These are phyloP conservation scores for Aspergillus sojae DNA, from an alignment of 2,329 filamentous ascomycete species.

Conservation along the genomic window DNA sequence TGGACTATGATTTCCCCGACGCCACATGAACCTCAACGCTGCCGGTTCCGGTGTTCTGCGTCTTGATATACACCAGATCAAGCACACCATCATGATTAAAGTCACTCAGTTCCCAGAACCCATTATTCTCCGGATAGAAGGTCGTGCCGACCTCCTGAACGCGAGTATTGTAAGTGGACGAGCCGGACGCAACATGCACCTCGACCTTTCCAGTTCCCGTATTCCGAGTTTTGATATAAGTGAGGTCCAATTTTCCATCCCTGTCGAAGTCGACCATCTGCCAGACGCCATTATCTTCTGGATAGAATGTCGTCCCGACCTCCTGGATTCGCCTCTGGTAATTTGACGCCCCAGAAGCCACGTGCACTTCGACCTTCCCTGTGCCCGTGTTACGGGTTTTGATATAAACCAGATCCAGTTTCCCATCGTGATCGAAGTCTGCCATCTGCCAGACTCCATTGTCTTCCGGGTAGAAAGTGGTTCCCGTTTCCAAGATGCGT, in stretches of 20 bases:
- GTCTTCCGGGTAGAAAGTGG: conserved; percentile 51
- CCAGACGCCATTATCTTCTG: conserved; percentile 18
- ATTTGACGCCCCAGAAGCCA: conserved; percentile 16
- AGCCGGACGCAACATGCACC: conserved; percentile 18
- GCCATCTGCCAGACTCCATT: conserved; percentile 16
- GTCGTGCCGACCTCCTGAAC: conserved; percentile 50
- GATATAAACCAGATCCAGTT: conserved; percentile 19
- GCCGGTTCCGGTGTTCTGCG: conserved; percentile 13
- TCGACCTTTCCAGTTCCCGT: conserved; percentile 18
- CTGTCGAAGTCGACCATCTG: conserved; percentile 17
- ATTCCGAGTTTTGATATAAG: conserved; percentile 19
- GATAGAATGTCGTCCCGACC: conserved; percentile 61
- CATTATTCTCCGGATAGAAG: conserved; percentile 30
- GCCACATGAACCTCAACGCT: conserved; percentile 17
- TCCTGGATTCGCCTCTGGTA: conserved; percentile 61
- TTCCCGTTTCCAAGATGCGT: conserved; percentile 67
- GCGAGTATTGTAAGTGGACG: conserved; percentile 17
- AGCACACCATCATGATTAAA: conserved; percentile 15
- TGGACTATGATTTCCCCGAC: conserved; percentile 8
- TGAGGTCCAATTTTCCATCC: conserved; percentile 16
- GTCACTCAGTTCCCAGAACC: conserved; percentile 15
- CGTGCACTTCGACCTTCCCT: conserved; percentile 19
- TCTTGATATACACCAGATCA: conserved; percentile 20
- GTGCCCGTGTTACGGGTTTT: conserved; percentile 19
- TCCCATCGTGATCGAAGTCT: conserved; percentile 16